Evolutionary conservation across 169 alveolate species (phyloP).

Genomic region (Hepatocystis sp.): DNA sequence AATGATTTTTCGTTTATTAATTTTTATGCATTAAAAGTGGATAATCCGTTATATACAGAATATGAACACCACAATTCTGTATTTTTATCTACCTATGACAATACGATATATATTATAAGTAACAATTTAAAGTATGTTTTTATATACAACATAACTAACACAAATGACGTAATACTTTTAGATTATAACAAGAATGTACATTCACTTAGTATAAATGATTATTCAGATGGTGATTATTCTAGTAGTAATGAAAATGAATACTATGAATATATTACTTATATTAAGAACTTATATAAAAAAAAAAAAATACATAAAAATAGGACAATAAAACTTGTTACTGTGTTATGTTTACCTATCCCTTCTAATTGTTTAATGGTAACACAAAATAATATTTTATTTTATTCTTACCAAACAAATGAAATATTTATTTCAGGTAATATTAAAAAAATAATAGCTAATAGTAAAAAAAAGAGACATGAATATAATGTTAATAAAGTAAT

Average conservation of each 20-base stretch:
- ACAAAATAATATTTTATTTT: conserved; percentile 67
- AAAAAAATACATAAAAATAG: conserved; percentile 42
- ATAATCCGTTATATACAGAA: conserved; percentile 12
- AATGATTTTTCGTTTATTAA: conserved; percentile 56
- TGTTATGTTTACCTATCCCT: conserved; percentile 55
- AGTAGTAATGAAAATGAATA: conserved; percentile 76
- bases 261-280: conserved; percentile 74
- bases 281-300: conserved; percentile 53
- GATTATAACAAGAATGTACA: conserved; percentile 58
- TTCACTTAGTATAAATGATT: conserved; percentile 32
- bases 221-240: conserved; percentile 38
- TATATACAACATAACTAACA: conserved; percentile 39
- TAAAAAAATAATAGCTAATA: conserved; percentile 21
- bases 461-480: not conserved
- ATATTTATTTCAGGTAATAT: conserved; percentile 67
- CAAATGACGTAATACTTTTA: conserved; percentile 29
- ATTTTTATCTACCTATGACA: conserved; percentile 50
- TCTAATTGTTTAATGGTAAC: conserved; percentile 65
- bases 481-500: conserved; percentile 34
- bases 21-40: conserved; percentile 33
- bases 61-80: conserved; percentile 52
- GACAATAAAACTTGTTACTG: conserved; percentile 42
- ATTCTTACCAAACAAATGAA: conserved; percentile 60
- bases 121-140: conserved; percentile 53
- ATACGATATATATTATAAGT: conserved; percentile 69